Percentiles rank a stretch among this genome's conserved stretches.
Conservation (phyloP, 768 basidiomycete genomes). For the Gautieria morchelliformis region DNA sequence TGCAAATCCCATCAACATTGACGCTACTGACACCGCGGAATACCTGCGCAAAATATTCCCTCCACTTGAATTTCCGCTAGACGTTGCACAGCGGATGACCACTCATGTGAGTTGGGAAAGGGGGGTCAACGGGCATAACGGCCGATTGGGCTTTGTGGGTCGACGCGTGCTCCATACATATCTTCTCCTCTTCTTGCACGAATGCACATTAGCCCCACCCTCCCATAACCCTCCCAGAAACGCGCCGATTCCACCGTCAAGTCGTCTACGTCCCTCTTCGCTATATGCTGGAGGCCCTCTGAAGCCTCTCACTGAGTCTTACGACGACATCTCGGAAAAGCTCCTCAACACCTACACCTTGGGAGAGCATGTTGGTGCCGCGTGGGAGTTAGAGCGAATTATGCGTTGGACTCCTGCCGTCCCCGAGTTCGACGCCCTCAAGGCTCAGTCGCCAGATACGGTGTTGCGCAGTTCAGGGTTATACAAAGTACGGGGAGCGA, state of each 20-base stretch:
- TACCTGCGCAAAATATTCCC: slow-evolving; percentile 58
- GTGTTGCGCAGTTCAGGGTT: slow-evolving; percentile 50
- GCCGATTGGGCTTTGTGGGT: slow-evolving; percentile 62
- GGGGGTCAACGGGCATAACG: slow-evolving; percentile 61
- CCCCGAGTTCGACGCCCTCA: slow-evolving; percentile 19
- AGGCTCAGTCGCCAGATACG: slow-evolving; percentile 21
- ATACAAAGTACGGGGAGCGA: slow-evolving; percentile 70
- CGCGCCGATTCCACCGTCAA: slow-evolving; percentile 4
- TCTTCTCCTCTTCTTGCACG: slow-evolving; percentile 57
- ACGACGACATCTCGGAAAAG: slow-evolving; percentile 45
- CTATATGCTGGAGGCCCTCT: slow-evolving; percentile 26
- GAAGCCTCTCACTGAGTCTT: slow-evolving; percentile 34
- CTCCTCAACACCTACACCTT: slow-evolving; percentile 61
- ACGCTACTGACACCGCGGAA: slow-evolving; percentile 20
- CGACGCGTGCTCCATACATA: slow-evolving; percentile 72
- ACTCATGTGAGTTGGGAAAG: slow-evolving; percentile 71
- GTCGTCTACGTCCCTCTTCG: neutral
- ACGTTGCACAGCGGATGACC: slow-evolving; percentile 61
- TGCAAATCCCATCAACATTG: slow-evolving; percentile 5
- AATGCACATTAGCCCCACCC: neutral
- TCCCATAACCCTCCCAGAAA: slow-evolving; percentile 7
- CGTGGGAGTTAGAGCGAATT: slow-evolving; percentile 66
- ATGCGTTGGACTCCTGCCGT: slow-evolving; percentile 67
- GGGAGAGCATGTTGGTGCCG: slow-evolving; percentile 63
- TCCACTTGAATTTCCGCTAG: slow-evolving; percentile 58